Evolutionary conservation across 768 basidiomycete genomes (phyloP).

Genomic region (Myochromella boudieri): DNA sequence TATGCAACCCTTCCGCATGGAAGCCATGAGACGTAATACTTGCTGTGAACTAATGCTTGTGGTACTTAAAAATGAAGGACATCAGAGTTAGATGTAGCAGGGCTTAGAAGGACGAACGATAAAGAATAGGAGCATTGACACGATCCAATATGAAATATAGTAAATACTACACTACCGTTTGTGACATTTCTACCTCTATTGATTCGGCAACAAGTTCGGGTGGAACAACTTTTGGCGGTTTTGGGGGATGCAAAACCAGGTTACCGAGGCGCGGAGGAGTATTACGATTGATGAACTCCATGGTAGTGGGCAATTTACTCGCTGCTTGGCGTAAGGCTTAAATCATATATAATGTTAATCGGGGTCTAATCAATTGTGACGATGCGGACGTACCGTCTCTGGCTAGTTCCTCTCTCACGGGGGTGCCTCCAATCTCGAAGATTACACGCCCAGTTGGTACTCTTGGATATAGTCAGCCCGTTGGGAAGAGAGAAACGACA

Average conservation of each 20-base stretch:
- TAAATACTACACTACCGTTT: too few relatives aligned
- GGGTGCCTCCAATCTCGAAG: constrained; percentile 89
- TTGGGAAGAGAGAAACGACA: background rate
- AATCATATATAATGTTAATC: constrained; percentile 3
- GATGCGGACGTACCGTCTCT: constrained; percentile 65
- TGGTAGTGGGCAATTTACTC: constrained; percentile 81
- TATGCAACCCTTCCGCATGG: too few relatives aligned
- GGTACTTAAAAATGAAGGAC: too few relatives aligned
- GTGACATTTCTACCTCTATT: too few relatives aligned
- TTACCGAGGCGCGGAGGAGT: constrained; percentile 76
- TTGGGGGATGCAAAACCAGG: constrained; percentile 51
- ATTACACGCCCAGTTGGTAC: constrained; percentile 88
- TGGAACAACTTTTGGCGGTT: constrained; percentile 24
- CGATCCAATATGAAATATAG: too few relatives aligned
- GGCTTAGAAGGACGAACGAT: background rate
- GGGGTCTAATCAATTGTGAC: background rate
- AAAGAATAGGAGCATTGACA: background rate
- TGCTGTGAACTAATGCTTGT: too few relatives aligned
- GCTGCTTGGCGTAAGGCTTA: constrained; percentile 86
- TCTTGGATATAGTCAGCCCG: constrained; percentile 35
- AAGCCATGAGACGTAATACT: too few relatives aligned
- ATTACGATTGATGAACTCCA: constrained; percentile 78
- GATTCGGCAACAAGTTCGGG: constrained; percentile 9
- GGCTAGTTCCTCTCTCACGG: constrained; percentile 90
- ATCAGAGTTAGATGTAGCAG: too few relatives aligned